phyloP scores from a whole-genome alignment of 345 rosid species.

The Gossypium arboreum region DNA sequence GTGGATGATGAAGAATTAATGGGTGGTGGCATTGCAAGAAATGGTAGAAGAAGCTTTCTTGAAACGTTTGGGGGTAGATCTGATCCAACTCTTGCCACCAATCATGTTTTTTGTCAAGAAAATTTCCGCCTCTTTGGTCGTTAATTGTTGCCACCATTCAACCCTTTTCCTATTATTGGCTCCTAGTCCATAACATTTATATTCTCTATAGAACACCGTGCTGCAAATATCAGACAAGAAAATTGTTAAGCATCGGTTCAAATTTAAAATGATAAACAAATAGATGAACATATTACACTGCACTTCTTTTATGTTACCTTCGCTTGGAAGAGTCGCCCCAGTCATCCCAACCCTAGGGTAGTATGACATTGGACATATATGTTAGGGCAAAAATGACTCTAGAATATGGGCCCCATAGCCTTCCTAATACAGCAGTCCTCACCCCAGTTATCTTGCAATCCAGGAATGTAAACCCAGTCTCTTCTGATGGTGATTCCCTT shows the following conservation, averaged over 20 bases:
- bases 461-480: slow-evolving; percentile 14
- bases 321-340: slow-evolving; percentile 16
- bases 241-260: background rate
- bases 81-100: background rate
- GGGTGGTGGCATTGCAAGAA: background rate
- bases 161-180: background rate
- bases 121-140: background rate
- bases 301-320: background rate
- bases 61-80: background rate
- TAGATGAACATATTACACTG: background rate
- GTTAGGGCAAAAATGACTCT: slow-evolving; percentile 13
- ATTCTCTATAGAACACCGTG: background rate
- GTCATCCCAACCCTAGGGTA: slow-evolving; percentile 17
- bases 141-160: background rate
- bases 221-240: background rate
- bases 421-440: slow-evolving; percentile 8
- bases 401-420: slow-evolving; percentile 23
- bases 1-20: background rate
- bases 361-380: slow-evolving; percentile 12
- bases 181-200: background rate
- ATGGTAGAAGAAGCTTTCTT: background rate
- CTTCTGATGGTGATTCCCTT: slow-evolving; percentile 9
- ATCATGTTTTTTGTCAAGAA: background rate
- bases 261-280: background rate
- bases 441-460: slow-evolving; percentile 18